Evolutionary conservation across 805 yeast species (phyloP), one percentile per base, ranked within the genome.

Genomic region (Saccharomycopsis sp.): DNA sequence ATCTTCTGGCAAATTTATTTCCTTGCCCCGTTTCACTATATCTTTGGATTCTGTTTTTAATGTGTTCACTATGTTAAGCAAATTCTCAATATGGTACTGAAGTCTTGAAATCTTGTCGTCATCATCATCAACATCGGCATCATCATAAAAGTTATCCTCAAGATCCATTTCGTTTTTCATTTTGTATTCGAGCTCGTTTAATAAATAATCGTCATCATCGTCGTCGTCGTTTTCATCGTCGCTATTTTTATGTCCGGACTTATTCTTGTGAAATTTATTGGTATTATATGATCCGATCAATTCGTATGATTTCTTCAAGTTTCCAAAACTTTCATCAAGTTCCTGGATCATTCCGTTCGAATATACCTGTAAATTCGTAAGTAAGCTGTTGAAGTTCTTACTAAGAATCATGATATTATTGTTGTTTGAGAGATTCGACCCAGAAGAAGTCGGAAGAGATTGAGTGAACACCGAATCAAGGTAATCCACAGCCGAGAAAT

Each of bases 401-500:
- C 42, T 56, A 12, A 55, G 42, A 12, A 23, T 47, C 15, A 29
- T 20, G 15, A 58, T 14, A 23, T 29, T 44, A 23, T 47, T 56
- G 24, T 58, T 58, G 53, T 53, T 56, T 42, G 52, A 34, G 29
- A 58, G 47, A 35, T 55, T 53, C 5, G 42, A 7, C 41, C 34
- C 41, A 8, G 24, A n/a, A 2, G 52, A 23, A 22, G 52, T 47
- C 12, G 49, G 49, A 12, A 44, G 49, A 17, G 49, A 44, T 3
- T 42, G 34, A 3, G 47, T 22, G 22, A 17, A 54, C 7, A 58
- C 15, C 12, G 58, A 47, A 47, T 59, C 59, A 24, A 59, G 49
- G 35, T 56, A 59, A n/a, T 59, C 57, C 20, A 59, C 57, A 5
- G 60, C 53, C 15, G 62, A 59, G 47, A 59, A 59, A n/a, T 54